Base-by-base conservation (phyloP, 768 basidiomycete genomes). In the Cyclocybe cylindracea region DNA sequence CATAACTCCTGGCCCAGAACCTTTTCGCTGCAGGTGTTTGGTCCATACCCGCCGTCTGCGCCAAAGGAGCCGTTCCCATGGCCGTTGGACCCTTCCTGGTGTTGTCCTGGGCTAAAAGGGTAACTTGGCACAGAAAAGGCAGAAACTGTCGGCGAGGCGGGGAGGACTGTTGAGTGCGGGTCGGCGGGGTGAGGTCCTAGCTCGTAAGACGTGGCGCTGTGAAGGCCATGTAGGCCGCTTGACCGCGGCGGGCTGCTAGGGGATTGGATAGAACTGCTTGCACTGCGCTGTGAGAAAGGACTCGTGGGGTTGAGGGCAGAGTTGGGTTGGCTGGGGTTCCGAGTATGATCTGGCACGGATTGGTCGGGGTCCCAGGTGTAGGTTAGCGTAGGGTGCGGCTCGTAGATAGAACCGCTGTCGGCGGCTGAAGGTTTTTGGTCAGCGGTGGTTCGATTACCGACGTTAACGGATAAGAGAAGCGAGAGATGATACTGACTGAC, bases 391-490 rank as follows among this genome's bases (percentile, higher is more conserved):
- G 91, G 91, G 58, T 81, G 78, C 0, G 89, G 89, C 13, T 87
- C 85, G 60, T 94, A 94, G 7, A 78, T 73, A 1, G 89, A 92
- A 11, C 89, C 89, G 18, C 83, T 77, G 66, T 94, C 91, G 18
- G 88, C 82, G 41, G 91, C 87, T 90, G 31, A 36, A 46, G 35
- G n/a, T 13, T 4, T 33, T 39, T 31, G 34, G 34, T 44, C 35
- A 45, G 18, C 16, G 10, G 48, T 16, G 16, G 41, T 14, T n/a
- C 7, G 24, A 33, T 38, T 11, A 46, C 11, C 32, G 33, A 5
- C 13, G 16, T 47, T 44, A 52, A 35, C 19, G 44, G 34, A 33
- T 44, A 44, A 32, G 43, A 39, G 32, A 43, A 46, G 2, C 11
- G 37, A 50, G 36, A 46, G 29, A 19, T 34, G 35, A 6, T 47